phyloP scores from a whole-genome alignment of 352 stramenopile species.

The Thraustochytrium sp. region DNA sequence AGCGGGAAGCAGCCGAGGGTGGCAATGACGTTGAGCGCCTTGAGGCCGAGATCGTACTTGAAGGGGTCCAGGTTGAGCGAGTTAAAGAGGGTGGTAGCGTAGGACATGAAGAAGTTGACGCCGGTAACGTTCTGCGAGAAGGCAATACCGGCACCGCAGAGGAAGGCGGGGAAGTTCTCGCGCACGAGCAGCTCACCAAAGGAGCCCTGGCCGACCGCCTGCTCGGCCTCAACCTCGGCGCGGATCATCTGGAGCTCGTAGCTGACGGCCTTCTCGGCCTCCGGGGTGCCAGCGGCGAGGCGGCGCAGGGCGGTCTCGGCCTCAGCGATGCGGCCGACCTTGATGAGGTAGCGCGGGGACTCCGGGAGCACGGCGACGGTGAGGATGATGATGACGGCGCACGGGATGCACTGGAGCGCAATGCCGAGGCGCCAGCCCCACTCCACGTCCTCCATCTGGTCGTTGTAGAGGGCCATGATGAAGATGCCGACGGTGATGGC shows the following conservation, averaged over 20 bases:
- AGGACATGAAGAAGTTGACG: slow-evolving; percentile 35
- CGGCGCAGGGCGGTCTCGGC: slow-evolving; percentile 50
- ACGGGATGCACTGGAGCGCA: slow-evolving; percentile 44
- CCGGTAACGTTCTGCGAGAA: slow-evolving; percentile 38
- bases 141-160: neutral
- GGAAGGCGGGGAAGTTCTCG: neutral
- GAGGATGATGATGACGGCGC: slow-evolving; percentile 53
- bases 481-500: slow-evolving; percentile 36
- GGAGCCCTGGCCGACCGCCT: neutral
- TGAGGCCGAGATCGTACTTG: slow-evolving; percentile 7
- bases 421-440: slow-evolving; percentile 40
- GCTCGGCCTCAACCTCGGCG: slow-evolving; percentile 53
- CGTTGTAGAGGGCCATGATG: slow-evolving; percentile 26
- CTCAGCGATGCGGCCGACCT: slow-evolving; percentile 52
- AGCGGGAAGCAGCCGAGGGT: neutral
- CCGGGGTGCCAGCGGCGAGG: slow-evolving; percentile 42
- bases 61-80: neutral
- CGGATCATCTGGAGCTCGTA: slow-evolving; percentile 55
- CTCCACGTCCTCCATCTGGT: neutral
- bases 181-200: slow-evolving; percentile 54
- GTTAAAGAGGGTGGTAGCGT: slow-evolving; percentile 25
- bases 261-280: slow-evolving; percentile 48
- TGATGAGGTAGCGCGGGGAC: slow-evolving; percentile 58
- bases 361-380: slow-evolving; percentile 58
- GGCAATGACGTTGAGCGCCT: slow-evolving; percentile 13